Percentiles rank a stretch among this genome's conserved stretches.
Conservation (phyloP, 208 protist genomes). For the Acanthamoeba royreba region DNA sequence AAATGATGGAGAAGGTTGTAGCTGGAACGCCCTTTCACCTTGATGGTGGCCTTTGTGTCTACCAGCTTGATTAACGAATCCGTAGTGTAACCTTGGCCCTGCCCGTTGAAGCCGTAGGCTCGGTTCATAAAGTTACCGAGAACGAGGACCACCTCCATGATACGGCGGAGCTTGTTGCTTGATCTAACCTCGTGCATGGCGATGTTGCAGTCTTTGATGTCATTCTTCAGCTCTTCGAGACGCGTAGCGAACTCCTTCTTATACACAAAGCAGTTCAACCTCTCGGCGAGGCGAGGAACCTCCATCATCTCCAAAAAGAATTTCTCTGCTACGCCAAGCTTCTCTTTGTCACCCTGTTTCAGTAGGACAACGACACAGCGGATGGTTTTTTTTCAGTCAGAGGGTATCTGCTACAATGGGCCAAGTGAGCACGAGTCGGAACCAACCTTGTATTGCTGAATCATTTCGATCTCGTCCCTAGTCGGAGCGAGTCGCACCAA, state of each 20-base stretch:
- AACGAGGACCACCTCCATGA: background rate
- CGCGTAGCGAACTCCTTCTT: background rate
- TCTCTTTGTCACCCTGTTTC: background rate
- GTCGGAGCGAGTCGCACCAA: background rate
- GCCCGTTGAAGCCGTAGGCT: background rate
- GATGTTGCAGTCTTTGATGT: background rate
- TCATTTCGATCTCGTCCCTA: conserved; percentile 22
- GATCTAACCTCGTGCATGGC: background rate
- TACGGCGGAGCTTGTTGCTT: background rate
- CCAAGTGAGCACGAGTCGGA: too few relatives aligned
- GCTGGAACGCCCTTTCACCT: background rate
- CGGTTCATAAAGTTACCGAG: conserved; percentile 6
- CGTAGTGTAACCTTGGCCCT: background rate
- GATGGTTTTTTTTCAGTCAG: too few relatives aligned
- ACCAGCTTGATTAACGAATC: background rate
- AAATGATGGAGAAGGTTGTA: background rate
- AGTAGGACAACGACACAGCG: too few relatives aligned
- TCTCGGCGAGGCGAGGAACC: background rate
- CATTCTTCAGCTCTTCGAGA: background rate
- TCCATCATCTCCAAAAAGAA: background rate
- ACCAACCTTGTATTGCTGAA: background rate
- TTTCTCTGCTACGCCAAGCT: background rate
- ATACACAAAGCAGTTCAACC: background rate
- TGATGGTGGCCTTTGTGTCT: background rate
- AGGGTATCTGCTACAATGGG: too few relatives aligned